Percentiles rank a stretch among this genome's conserved stretches.
Evolutionary conservation across 2,329 filamentous ascomycete genomes (phyloP).

Genomic region (Teratosphaeria destructans): DNA sequence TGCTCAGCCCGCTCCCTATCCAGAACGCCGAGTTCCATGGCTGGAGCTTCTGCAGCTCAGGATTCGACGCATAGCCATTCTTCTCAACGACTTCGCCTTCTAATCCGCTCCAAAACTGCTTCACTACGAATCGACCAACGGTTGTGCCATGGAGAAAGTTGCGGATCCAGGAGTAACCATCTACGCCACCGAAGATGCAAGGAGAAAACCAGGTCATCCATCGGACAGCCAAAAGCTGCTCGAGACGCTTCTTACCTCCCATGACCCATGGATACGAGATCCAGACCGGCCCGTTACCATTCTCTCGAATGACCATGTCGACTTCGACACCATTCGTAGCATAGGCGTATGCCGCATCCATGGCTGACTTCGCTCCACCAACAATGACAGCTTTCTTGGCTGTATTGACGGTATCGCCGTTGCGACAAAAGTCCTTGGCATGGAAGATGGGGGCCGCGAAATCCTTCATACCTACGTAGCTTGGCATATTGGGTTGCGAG

Average conservation of each 20-base stretch:
- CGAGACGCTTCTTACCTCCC: constrained; percentile 30
- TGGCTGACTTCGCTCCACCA: constrained; percentile 53
- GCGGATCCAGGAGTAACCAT: constrained; percentile 47
- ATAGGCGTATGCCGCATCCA: constrained; percentile 52
- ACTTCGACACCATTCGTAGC: constrained; percentile 43
- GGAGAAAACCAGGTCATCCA: constrained; percentile 65
- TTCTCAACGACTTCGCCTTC: constrained; percentile 42
- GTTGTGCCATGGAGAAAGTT: constrained; percentile 48
- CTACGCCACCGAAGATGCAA: constrained; percentile 58
- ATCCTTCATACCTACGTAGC: constrained; percentile 37
- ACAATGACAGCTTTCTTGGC: constrained; percentile 32
- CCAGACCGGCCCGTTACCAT: constrained; percentile 50
- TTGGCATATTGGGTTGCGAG: constrained; percentile 43
- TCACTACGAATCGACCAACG: constrained; percentile 46
- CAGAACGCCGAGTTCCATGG: constrained; percentile 38
- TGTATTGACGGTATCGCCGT: neutral
- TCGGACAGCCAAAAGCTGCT: constrained; percentile 57
- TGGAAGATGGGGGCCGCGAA: constrained; percentile 1
- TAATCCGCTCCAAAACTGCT: constrained; percentile 47
- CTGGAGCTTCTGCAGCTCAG: constrained; percentile 31
- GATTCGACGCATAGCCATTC: constrained; percentile 36
- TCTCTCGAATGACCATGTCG: constrained; percentile 48
- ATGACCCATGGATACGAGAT: constrained; percentile 43
- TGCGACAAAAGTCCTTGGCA: neutral
- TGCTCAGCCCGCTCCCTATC: constrained; percentile 47